Conservation (phyloP, 495 filamentous ascomycete genomes). For the Neurospora cerealis region DNA sequence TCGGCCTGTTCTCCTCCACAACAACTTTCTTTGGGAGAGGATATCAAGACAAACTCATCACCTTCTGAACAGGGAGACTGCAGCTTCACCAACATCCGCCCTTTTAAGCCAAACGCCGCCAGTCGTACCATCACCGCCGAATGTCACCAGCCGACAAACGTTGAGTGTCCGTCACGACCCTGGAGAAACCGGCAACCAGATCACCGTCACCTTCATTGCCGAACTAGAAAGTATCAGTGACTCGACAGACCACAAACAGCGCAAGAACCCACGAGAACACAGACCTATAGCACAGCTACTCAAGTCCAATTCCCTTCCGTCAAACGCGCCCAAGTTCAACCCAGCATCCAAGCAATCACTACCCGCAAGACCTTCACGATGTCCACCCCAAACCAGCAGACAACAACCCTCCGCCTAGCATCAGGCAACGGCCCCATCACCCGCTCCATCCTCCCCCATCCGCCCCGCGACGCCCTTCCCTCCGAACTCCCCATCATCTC, state of each 20-base stretch:
- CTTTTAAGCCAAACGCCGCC: background rate
- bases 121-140: background rate
- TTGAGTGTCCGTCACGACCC: background rate
- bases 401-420: slow-evolving; percentile 26
- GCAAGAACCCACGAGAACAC: background rate
- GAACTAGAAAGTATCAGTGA: background rate
- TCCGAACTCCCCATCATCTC: slow-evolving; percentile 45
- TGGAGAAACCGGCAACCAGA: background rate
- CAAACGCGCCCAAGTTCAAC: background rate
- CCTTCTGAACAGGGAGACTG: fast-evolving
- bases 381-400: background rate
- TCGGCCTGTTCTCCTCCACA: background rate
- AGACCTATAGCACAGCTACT: background rate
- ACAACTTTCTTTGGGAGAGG: background rate
- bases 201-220: background rate
- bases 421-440: slow-evolving; percentile 31
- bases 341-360: background rate
- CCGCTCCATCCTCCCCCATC: slow-evolving; percentile 25
- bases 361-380: background rate
- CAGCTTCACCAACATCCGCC: background rate
- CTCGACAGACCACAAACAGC: background rate
- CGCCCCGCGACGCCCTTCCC: slow-evolving; percentile 27
- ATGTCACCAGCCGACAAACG: background rate
- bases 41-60: background rate
- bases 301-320: background rate